phyloP scores from a whole-genome alignment of 164 flowering plant genomes.

The Dillenia suffruticosa region DNA sequence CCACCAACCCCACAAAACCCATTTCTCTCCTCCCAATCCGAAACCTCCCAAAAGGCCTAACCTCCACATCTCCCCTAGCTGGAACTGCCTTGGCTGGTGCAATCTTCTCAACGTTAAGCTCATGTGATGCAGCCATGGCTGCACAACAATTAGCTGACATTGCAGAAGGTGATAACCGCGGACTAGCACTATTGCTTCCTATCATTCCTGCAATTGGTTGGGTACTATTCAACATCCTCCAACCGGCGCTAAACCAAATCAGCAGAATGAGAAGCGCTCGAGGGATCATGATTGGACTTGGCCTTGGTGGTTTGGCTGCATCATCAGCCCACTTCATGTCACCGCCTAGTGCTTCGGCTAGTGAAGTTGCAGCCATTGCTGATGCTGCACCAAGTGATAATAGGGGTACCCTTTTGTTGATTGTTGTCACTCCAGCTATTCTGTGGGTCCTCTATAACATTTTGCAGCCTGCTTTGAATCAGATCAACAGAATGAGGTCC shows the following conservation, averaged over 20 bases:
- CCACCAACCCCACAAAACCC: constrained; percentile 31
- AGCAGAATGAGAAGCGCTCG: constrained; percentile 57
- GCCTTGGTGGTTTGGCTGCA: constrained; percentile 58
- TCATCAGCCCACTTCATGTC: constrained; percentile 33
- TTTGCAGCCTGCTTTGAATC: constrained; percentile 89
- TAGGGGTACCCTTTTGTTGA: constrained; percentile 52
- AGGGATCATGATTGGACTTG: constrained; percentile 64
- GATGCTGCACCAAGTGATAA: constrained; percentile 43
- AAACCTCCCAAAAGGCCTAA: constrained; percentile 52
- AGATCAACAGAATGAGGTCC: constrained; percentile 82
- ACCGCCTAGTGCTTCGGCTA: constrained; percentile 45
- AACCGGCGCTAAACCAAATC: constrained; percentile 84
- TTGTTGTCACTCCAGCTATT: constrained; percentile 64
- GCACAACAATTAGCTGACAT: constrained; percentile 56
- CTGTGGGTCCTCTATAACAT: constrained; percentile 68
- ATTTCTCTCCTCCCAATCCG: constrained; percentile 46
- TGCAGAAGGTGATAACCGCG: constrained; percentile 67
- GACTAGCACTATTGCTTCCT: constrained; percentile 52
- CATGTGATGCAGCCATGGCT: constrained; percentile 54
- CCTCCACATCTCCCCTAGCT: constrained; percentile 16
- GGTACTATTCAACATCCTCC: constrained; percentile 85
- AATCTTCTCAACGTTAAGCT: constrained; percentile 40
- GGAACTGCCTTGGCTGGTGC: constrained; percentile 56
- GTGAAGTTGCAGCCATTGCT: constrained; percentile 49
- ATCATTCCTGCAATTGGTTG: constrained; percentile 68